Evolutionary conservation across 2,329 filamentous ascomycete genomes (phyloP).

Genomic region (Aureobasidium sp.): DNA sequence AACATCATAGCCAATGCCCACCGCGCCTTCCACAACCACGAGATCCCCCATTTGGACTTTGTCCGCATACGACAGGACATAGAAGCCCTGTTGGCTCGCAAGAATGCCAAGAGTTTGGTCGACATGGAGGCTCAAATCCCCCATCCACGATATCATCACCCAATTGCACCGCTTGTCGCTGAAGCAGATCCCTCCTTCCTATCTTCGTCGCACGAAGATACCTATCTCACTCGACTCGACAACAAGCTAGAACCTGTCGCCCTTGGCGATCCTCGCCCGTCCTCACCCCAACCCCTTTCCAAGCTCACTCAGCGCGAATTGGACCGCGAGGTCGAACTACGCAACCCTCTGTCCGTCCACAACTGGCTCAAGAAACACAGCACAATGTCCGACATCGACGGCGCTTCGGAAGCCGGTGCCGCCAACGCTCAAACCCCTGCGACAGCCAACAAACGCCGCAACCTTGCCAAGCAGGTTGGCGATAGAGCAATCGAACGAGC

Average conservation of each 20-base stretch:
- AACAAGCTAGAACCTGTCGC: slow-evolving; percentile 39
- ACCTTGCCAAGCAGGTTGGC: slow-evolving; percentile 29
- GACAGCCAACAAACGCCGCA: slow-evolving; percentile 45
- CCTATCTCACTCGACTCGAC: slow-evolving; percentile 63
- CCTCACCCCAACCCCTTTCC: slow-evolving; percentile 39
- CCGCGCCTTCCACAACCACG: slow-evolving; percentile 26
- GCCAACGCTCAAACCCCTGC: slow-evolving; percentile 71
- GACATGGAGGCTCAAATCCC: slow-evolving; percentile 34
- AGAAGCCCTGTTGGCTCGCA: slow-evolving; percentile 24
- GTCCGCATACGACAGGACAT: slow-evolving; percentile 26
- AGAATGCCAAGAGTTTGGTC: slow-evolving; percentile 26
- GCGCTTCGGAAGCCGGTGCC: slow-evolving; percentile 46
- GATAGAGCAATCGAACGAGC: slow-evolving; percentile 28
- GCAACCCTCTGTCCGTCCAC: slow-evolving; percentile 85
- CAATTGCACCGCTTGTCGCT: slow-evolving; percentile 39
- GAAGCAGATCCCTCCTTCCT: slow-evolving; percentile 58
- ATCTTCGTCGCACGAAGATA: slow-evolving; percentile 61
- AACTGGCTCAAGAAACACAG: slow-evolving; percentile 63
- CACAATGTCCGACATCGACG: slow-evolving; percentile 15
- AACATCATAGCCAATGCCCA: slow-evolving; percentile 27
- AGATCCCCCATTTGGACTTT: slow-evolving; percentile 25
- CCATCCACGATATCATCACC: slow-evolving; percentile 26
- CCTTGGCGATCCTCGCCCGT: slow-evolving; percentile 22
- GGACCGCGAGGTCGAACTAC: slow-evolving; percentile 45
- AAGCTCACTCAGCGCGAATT: slow-evolving; percentile 38